Conservation (phyloP, 108 stramenopile genomes). For the Skeletonema grethae region DNA sequence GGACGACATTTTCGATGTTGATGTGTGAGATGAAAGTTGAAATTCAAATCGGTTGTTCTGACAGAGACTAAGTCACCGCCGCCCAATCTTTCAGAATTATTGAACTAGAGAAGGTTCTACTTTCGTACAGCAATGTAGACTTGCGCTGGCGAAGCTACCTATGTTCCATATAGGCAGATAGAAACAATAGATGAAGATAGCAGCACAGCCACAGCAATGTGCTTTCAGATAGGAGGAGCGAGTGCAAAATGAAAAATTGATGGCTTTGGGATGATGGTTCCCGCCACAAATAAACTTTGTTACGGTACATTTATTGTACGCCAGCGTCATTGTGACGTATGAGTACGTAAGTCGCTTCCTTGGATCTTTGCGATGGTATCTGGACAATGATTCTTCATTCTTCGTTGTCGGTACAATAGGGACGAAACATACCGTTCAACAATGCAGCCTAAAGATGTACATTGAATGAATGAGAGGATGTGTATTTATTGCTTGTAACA, state of each 20-base stretch:
- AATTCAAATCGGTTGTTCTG: no score
- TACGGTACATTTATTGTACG: no score
- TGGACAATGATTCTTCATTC: no score
- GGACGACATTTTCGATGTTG: slow-evolving; percentile 13
- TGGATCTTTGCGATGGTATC: no score
- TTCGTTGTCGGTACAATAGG: no score
- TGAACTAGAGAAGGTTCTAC: no score
- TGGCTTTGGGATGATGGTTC: background rate
- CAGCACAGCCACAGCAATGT: background rate
- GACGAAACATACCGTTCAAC: no score
- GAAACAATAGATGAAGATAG: background rate
- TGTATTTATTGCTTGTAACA: background rate
- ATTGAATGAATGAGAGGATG: background rate
- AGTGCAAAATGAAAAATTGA: background rate
- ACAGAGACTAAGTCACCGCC: background rate
- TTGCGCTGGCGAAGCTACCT: background rate
- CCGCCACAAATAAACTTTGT: no score
- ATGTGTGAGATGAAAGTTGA: background rate
- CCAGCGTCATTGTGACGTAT: background rate
- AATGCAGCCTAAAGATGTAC: background rate
- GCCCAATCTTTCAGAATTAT: background rate
- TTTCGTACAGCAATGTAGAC: background rate
- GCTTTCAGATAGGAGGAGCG: no score
- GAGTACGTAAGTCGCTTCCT: background rate
- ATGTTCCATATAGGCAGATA: no score